Evolutionary conservation across 1,284 basidiomycete genomes (phyloP).

Genomic region (Hortiboletus rubellus): DNA sequence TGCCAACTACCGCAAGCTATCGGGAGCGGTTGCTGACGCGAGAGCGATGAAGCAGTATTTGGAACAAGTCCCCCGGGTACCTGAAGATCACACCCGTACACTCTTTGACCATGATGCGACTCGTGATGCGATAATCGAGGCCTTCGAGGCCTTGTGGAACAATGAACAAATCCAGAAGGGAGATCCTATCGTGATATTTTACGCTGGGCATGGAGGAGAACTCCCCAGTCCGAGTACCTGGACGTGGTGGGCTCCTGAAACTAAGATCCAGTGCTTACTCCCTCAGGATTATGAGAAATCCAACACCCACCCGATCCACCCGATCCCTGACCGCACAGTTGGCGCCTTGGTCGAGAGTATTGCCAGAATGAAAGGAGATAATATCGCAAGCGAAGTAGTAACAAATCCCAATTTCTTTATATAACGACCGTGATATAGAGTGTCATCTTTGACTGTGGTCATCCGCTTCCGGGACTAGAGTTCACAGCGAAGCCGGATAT

Average conservation of each 20-base stretch:
- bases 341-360: slow-evolving; percentile 53
- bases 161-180: slow-evolving; percentile 53
- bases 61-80: slow-evolving; percentile 48
- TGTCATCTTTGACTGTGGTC: slow-evolving; percentile 61
- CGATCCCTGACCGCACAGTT: slow-evolving; percentile 56
- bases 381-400: slow-evolving; percentile 38
- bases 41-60: slow-evolving; percentile 52
- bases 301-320: slow-evolving; percentile 40
- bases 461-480: slow-evolving; percentile 43
- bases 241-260: slow-evolving; percentile 35
- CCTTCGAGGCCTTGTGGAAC: slow-evolving; percentile 50
- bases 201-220: slow-evolving; percentile 60
- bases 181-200: slow-evolving; percentile 63
- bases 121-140: slow-evolving; percentile 52
- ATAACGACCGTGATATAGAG: slow-evolving; percentile 27
- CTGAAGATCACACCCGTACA: slow-evolving; percentile 51
- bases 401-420: background rate
- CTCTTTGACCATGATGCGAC: slow-evolving; percentile 56
- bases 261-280: slow-evolving; percentile 54
- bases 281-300: slow-evolving; percentile 54
- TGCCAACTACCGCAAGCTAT: slow-evolving; percentile 52
- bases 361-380: slow-evolving; percentile 54
- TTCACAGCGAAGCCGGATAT: slow-evolving; percentile 32
- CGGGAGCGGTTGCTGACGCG: slow-evolving; percentile 58
- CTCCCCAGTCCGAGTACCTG: slow-evolving; percentile 50